Base-by-base conservation (phyloP, 129 eudicot species). In the Mikania micrantha region DNA sequence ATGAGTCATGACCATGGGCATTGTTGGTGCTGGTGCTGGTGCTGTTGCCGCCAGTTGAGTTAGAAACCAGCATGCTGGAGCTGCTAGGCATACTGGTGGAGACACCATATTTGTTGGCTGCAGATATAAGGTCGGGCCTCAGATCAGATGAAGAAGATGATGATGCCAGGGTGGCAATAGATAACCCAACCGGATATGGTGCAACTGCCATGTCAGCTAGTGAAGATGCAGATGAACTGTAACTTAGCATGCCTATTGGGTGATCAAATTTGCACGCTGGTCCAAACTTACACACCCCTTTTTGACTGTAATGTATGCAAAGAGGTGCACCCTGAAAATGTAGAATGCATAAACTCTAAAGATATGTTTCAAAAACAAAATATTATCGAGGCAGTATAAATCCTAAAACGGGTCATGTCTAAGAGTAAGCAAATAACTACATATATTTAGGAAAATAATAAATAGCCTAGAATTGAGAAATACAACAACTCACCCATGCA, bases 251-350 rank as follows among this genome's bases (percentile, higher is more conserved):
- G 42, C 85, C 80, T 86, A 86, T 89, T 2, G 99, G 99, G 67
- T 93, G 99, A 74, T 93, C 95, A 20, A 84, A 93, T 77, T 79
- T 93, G 90, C 99, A 93, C 7, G 95, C 60, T 45, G 91, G 83
- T 59, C 99, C 99, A 49, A 82, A 93, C 50, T 81, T 89, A 86
- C 99, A 93, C 42, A 82, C 79, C 57, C 96, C 96, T 44, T 86
- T 90, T 67, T 80, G 90, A 17, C 82, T 75, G 68, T 82, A 93
- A 72, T 93, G 95, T 79, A 90, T 77, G 40, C 99, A 93, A 35
- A 85, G 67, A 22, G 99, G 88, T 62, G 92, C 91, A 64, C 92
- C 99, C 99, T 93, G 69, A 59, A 68, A 68, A 68, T 24, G 44
- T 31, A 64, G 21, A 28, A 52, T 52, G 9, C 59, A 52, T 52